Evolutionary conservation across 139 green algal species (phyloP), one percentile per base, ranked within the genome.

Genomic region (Picochlorum sp.): DNA sequence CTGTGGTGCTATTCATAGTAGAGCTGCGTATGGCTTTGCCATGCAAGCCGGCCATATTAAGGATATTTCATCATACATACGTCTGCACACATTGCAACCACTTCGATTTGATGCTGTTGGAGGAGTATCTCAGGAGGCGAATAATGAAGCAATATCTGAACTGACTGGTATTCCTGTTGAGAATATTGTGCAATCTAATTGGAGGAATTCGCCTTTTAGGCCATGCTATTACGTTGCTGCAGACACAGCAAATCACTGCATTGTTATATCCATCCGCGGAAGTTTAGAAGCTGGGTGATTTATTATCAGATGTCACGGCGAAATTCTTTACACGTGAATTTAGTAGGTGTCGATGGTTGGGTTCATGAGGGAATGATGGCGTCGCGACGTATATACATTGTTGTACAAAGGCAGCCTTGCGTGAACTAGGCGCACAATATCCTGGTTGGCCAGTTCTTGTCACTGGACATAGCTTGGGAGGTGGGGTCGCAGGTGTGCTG

Each of bases 161-260:
- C 67, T 84, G 56, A 67, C 79, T 15, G 77, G 77, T 26, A 37
- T 86, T 3, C 47, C 54, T 4, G 30, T 44, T 0, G 41, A 38
- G 0, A 51, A 80, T 67, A 63, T 86, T 26, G 20, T 84, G 21
- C 16, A 45, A 49, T 26, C 23, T 0, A 62, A 82, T 57, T 82
- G 76, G 76, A 65, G 66, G 21, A 76, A 71, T 68, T 75, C 60
- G 20, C 34, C 74, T 7, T 64, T 41, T 57, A 71, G 79, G 14
- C 79, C 79, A 13, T 80, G 69, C 61, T 73, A 86, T 57, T 86
- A 82, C 26, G 65, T 86, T 11, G 77, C 77, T 20, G 62, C 70
- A 13, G 77, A 84, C 56, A 45, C 21, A 1, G 71, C 66, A 57
- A 73, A 76, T 62, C 50, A 76, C 21, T 72, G 65, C 62, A 63